Evolutionary conservation across 176 grass and related monocot species (phyloP), one percentile per base, ranked within the genome.

Genomic region (Lolium multiflorum): DNA sequence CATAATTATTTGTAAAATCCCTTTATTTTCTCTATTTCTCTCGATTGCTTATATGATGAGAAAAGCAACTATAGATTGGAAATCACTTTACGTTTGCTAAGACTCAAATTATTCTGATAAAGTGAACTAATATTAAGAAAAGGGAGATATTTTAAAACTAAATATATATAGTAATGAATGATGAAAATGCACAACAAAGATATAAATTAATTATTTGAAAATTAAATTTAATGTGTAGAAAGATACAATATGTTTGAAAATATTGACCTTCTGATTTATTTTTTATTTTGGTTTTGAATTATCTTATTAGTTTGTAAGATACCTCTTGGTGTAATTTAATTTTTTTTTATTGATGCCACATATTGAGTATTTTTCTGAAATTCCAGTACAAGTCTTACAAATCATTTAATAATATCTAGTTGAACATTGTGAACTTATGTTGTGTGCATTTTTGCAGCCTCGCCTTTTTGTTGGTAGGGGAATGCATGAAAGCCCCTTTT

Each of bases 401-500:
- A 38, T 62, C 48, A 50, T 86, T 77, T 56, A 64, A 48, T 79
- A 20, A 47, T 25, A 61, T 68, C 20, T 87, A 64, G 22, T 73
- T 79, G 28, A 82, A 65, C 12, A 78, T 63, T 38, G 44, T 87
- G 20, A 80, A 80, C 58, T 86, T 52, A 62, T 77, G 61, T 35
- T 80, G 44, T 48, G 22, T 56, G 31, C 78, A 37, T 91, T 59
- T 38, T 9, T 91, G 83, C 89, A 98, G 96, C 86, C 96, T 86
- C 89, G 89, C 11, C 88, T 98, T 38, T 98, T 92, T 85, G 86
- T 98, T 85, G 96, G 96, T 72, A 95, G 96, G 75, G 96, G 96
- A 71, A 98, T 98, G 96, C 96, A 98, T 80, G 96, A 98, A 90
- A 93, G 93, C 73, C 70, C 93, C 76, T 95, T 95, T 54, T 92